Conservation (phyloP, 371 early-diverging fungal genomes). For the Mucor sp. region DNA sequence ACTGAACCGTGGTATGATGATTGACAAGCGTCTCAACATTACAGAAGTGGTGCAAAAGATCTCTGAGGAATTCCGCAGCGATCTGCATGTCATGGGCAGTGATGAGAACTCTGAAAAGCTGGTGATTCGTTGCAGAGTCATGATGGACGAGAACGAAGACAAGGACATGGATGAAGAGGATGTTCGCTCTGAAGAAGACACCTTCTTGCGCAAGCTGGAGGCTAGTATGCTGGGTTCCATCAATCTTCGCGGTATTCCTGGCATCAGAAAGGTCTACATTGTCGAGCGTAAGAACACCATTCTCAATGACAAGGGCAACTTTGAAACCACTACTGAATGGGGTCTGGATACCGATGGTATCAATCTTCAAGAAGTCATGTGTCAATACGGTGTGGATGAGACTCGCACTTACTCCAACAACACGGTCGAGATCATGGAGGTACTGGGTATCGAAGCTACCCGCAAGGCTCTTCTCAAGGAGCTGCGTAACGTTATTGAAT, state of each 20-base stretch:
- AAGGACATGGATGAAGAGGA: slow-evolving; percentile 66
- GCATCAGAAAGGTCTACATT: slow-evolving; percentile 93
- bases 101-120: slow-evolving; percentile 94
- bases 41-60: slow-evolving; percentile 74
- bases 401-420: slow-evolving; percentile 91
- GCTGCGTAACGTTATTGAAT: slow-evolving; percentile 95
- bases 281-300: slow-evolving; percentile 72
- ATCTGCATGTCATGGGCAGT: slow-evolving; percentile 80
- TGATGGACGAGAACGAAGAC: slow-evolving; percentile 64
- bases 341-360: slow-evolving; percentile 98
- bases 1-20: slow-evolving; percentile 85
- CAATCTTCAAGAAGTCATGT: slow-evolving; percentile 89
- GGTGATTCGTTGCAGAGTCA: slow-evolving; percentile 91
- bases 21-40: slow-evolving; percentile 92
- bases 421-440: slow-evolving; percentile 90
- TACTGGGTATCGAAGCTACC: slow-evolving; percentile 99
- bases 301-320: slow-evolving; percentile 65
- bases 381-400: slow-evolving; percentile 84
- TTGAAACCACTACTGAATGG: slow-evolving; percentile 75
- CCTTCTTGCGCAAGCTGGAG: slow-evolving; percentile 87
- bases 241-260: slow-evolving; percentile 89
- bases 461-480: slow-evolving; percentile 94
- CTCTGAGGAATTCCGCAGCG: slow-evolving; percentile 75
- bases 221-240: slow-evolving; percentile 84
- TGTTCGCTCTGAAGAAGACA: slow-evolving; percentile 82